phyloP scores from a whole-genome alignment of 1,284 basidiomycete genomes.

The Rhodotorula sp. region DNA sequence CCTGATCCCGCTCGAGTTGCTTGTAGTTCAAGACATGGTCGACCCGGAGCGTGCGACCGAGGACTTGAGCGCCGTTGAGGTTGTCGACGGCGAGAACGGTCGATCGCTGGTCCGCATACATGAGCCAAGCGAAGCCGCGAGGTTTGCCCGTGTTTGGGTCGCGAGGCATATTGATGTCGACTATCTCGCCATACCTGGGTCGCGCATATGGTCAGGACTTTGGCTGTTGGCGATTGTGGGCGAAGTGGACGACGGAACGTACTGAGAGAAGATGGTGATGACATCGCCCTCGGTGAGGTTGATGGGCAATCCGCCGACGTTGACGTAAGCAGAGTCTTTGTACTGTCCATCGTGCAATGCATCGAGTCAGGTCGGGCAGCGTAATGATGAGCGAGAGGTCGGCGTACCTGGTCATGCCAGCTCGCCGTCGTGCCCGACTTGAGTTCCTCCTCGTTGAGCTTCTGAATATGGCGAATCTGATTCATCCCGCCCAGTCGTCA shows the following conservation, averaged over 20 bases:
- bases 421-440: conserved; percentile 71
- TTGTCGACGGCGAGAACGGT: conserved; percentile 98
- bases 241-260: conserved; percentile 47
- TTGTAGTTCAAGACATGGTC: conserved; percentile 95
- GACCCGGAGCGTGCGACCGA: conserved; percentile 57
- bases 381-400: not conserved
- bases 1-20: conserved; percentile 74
- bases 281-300: conserved; percentile 97
- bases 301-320: conserved; percentile 77
- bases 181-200: conserved; percentile 83
- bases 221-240: not conserved
- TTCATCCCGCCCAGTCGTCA: conserved; percentile 12
- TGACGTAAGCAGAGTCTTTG: conserved; percentile 88
- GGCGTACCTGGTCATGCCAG: conserved; percentile 72
- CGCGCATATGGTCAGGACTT: not conserved
- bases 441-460: conserved; percentile 90
- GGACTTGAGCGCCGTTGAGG: conserved; percentile 86
- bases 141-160: conserved; percentile 85
- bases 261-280: conserved; percentile 97
- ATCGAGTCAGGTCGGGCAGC: not conserved
- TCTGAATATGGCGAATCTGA: conserved; percentile 71
- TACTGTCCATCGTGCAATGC: conserved; percentile 29
- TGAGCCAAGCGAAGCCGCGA: conserved; percentile 91
- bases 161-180: conserved; percentile 90
- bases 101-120: conserved; percentile 98